These are phyloP conservation scores for Cucumis hystrix DNA, from an alignment of 306 rosid genomes.

Conservation along the genomic window DNA sequence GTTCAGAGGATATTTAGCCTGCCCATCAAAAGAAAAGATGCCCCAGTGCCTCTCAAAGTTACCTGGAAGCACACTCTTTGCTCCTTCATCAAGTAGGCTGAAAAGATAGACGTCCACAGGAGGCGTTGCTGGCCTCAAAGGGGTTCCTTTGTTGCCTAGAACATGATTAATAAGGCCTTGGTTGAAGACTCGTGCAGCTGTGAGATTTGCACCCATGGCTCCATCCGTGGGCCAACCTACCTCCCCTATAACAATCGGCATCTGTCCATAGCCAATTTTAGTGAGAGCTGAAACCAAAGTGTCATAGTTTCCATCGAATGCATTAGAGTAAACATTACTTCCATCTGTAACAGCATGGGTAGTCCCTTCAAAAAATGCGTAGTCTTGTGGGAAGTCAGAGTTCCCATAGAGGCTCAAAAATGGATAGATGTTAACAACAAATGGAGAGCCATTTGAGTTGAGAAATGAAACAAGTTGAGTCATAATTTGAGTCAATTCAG, in stretches of 20 bases:
- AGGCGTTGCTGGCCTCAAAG: conserved; percentile 60
- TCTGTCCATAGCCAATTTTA: conserved; percentile 83
- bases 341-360: conserved; percentile 80
- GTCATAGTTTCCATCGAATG: conserved; percentile 93
- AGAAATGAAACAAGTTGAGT: conserved; percentile 69
- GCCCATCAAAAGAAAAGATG: conserved; percentile 80
- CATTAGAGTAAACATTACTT: conserved; percentile 66
- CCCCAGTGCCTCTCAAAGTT: conserved; percentile 99
- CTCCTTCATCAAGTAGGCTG: conserved; percentile 75
- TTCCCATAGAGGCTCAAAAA: conserved; percentile 82
- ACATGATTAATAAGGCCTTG: conserved; percentile 77
- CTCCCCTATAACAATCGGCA: conserved; percentile 83
- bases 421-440: conserved; percentile 88
- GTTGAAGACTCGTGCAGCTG: conserved; percentile 79
- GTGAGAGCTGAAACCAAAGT: conserved; percentile 70
- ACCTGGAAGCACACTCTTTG: conserved; percentile 76
- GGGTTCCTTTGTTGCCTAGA: conserved; percentile 62
- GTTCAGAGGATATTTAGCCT: conserved; percentile 69
- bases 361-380: conserved; percentile 89
- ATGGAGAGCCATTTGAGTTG: conserved; percentile 86
- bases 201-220: conserved; percentile 59
- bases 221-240: conserved; percentile 97
- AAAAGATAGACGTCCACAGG: conserved; percentile 75
- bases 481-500: conserved; percentile 61
- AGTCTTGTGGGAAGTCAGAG: conserved; percentile 79